phyloP scores from a whole-genome alignment of 208 protist genomes.

The Acanthamoeba royreba region DNA sequence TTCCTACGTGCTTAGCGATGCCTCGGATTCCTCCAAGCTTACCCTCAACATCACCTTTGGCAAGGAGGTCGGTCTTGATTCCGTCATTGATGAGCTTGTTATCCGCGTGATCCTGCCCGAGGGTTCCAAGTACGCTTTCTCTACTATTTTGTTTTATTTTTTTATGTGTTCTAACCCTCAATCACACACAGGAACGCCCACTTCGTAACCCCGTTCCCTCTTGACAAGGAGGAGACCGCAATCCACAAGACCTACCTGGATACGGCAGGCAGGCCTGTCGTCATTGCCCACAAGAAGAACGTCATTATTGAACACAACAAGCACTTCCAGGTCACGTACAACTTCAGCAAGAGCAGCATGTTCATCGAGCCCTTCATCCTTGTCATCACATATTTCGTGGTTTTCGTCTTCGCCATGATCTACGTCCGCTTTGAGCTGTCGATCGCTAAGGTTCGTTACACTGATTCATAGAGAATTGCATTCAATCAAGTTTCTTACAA shows the following conservation, averaged over 20 bases:
- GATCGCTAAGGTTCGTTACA: not conserved
- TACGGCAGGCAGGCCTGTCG: constrained; percentile 57
- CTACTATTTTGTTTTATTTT: too few species aligned
- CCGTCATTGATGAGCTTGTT: too few species aligned
- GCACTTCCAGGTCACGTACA: constrained; percentile 59
- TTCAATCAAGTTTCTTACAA: not conserved
- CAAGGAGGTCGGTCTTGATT: too few species aligned
- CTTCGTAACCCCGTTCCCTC: constrained; percentile 51
- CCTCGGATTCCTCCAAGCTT: too few species aligned
- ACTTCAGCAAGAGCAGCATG: constrained; percentile 12
- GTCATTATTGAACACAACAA: constrained; percentile 49
- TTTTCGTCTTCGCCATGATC: constrained; percentile 62
- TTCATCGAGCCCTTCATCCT: constrained; percentile 63
- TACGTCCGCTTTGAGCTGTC: constrained; percentile 48
- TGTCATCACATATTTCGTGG: constrained; percentile 54
- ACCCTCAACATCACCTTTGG: too few species aligned
- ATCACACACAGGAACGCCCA: constrained; percentile 53
- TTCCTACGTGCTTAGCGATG: too few species aligned
- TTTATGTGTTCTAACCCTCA: too few species aligned
- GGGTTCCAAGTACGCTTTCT: too few species aligned
- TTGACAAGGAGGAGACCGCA: not conserved
- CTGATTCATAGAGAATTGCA: not conserved
- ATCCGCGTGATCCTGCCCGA: too few species aligned
- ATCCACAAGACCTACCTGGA: constrained; percentile 65
- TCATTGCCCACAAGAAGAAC: constrained; percentile 29